Conservation (phyloP, 805 yeast species). For the Candida quercuum region DNA sequence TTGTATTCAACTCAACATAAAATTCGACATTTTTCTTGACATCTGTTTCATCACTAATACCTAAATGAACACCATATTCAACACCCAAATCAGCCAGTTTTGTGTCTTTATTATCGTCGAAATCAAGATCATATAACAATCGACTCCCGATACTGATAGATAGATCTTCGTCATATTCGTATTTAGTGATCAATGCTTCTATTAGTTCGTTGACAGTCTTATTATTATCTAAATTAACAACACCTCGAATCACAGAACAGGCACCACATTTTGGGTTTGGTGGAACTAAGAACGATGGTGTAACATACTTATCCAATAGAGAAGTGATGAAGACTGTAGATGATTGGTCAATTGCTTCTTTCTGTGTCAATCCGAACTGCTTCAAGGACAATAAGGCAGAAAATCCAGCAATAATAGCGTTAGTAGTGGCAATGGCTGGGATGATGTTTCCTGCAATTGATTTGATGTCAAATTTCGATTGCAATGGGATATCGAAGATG, state of each 20-base stretch:
- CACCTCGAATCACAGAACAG: conserved; percentile 52
- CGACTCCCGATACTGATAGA: conserved; percentile 51
- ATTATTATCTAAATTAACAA: conserved; percentile 32
- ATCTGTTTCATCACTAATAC: conserved; percentile 80
- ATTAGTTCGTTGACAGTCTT: conserved; percentile 48
- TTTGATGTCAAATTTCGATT: conserved; percentile 81
- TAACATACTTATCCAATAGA: conserved; percentile 56
- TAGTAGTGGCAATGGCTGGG: conserved; percentile 97
- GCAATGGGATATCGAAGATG: conserved; percentile 63
- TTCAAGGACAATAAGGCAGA: conserved; percentile 70
- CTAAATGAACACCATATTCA: conserved; percentile 52
- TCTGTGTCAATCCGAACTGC: conserved; percentile 31
- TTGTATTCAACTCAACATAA: conserved; percentile 33
- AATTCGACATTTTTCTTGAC: conserved; percentile 57
- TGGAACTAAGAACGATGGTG: conserved; percentile 52
- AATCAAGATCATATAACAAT: conserved; percentile 79
- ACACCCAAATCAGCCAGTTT: conserved; percentile 51
- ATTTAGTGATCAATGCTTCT: conserved; percentile 39
- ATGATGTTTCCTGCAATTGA: conserved; percentile 97
- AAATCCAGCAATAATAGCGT: conserved; percentile 91
- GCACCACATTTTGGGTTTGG: conserved; percentile 74
- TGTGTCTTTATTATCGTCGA: conserved; percentile 65
- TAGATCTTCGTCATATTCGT: conserved; percentile 49
- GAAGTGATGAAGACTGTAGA: conserved; percentile 48
- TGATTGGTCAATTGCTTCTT: conserved; percentile 29